Base-by-base conservation (phyloP, 1,139 yeast species). In the Lodderomyces theae region DNA sequence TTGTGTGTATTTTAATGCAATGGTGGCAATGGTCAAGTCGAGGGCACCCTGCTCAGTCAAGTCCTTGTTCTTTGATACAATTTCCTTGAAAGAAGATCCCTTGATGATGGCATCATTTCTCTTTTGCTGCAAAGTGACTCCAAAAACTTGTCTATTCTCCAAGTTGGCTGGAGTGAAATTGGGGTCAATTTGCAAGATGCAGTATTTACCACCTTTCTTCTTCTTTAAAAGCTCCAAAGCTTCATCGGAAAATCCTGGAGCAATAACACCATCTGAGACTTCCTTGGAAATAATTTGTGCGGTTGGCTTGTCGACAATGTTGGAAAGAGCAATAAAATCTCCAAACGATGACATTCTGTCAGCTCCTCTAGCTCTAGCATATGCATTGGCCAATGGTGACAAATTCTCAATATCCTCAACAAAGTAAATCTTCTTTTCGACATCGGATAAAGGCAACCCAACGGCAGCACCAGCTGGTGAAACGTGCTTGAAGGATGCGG, bases 331-430 rank as follows among this genome's bases (percentile, higher is more conserved):
- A 60, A 92, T 92, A 77, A 90, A 92, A 70, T 92, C 98, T 62
- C 98, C 98, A 61, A 92, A 92, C 12, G 96, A 87, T 11, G 97
- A 89, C 98, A 92, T 92, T 77, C 98, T 85, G 72, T 92, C 98
- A 52, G 98, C 98, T 65, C 98, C 98, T 70, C 98, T 86, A 42
- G 98, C 98, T 70, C 98, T 86, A 34, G 98, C 98, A 60, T 92
- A 92, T 45, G 98, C 98, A 60, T 86, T 86, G 49, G 98, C 98
- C 61, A 92, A 77, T 45, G 97, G 97, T 24, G 97, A 87, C 63
- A 92, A 75, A 75, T 89, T 86, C 69, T 88, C 96, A 59, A 92
- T 88, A 64, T 88, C 97, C 56, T 82, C 82, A 50, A 92, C 98
- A 64, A 92, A 92, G 75, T 92, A 92, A 49, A 92, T 80, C 69